Conservation (phyloP, 192 early-diverging fungal species). For the Fimicolochytrium jonesii region DNA sequence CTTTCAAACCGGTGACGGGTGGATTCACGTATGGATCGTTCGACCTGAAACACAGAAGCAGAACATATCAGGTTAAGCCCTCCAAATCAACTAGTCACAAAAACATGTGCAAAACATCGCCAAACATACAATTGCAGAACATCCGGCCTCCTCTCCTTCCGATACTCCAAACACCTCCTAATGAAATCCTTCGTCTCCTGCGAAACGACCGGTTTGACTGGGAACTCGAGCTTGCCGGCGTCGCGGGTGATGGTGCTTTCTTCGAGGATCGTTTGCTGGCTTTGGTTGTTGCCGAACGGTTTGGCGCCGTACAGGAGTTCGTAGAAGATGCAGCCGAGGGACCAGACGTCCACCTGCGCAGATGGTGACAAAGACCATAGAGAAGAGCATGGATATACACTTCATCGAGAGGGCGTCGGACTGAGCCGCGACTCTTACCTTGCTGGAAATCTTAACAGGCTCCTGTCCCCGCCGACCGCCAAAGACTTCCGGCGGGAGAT, state of each 20-base stretch:
- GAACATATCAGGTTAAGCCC: too few relatives aligned
- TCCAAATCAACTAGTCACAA: not conserved
- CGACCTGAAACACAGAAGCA: not conserved
- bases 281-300: constrained; percentile 17
- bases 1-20: not conserved
- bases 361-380: too few relatives aligned
- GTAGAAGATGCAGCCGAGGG: constrained; percentile 18
- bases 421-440: too few relatives aligned
- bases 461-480: not conserved
- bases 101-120: too few relatives aligned
- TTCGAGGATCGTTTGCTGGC: constrained; percentile 19
- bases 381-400: too few relatives aligned
- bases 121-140: constrained; percentile 12
- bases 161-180: constrained; percentile 8
- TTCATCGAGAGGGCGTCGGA: too few relatives aligned
- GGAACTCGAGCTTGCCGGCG: constrained; percentile 1
- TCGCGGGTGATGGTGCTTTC: constrained; percentile 17
- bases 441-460: constrained; percentile 12
- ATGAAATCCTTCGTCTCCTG: constrained; percentile 18
- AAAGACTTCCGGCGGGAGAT: constrained; percentile 31
- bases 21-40: constrained; percentile 4
- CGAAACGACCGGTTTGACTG: constrained; percentile 8
- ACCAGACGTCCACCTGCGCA: constrained; percentile 25
- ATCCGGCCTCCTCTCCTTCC: constrained; percentile 17
- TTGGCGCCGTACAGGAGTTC: constrained; percentile 15